Evolutionary conservation across 2,329 filamentous ascomycete species (phyloP).

Genomic region (Hypoxylon sp.): DNA sequence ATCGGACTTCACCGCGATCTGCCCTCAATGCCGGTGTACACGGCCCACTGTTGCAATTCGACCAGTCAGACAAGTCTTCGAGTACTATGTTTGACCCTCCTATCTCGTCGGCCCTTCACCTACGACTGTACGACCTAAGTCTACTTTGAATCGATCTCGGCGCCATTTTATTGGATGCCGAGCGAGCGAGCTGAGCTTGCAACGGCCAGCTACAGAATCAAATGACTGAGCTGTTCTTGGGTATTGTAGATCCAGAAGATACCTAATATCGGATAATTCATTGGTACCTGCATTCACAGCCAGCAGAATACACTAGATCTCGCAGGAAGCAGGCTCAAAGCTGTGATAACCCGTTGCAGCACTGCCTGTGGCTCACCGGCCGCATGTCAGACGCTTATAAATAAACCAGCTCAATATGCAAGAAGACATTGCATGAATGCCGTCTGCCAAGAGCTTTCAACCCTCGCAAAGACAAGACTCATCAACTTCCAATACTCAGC

Average conservation of each 20-base stretch:
- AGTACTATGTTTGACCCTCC: conserved; percentile 24
- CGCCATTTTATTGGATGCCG: conserved; percentile 40
- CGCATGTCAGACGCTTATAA: conserved; percentile 23
- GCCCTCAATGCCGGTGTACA: conserved; percentile 27
- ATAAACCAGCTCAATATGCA: conserved; percentile 7
- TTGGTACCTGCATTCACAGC: conserved; percentile 45
- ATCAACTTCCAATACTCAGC: conserved; percentile 6
- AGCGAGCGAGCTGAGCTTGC: conserved; percentile 30
- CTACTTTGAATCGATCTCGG: conserved; percentile 21
- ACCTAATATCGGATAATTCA: conserved; percentile 12
- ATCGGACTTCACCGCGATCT: conserved; percentile 22
- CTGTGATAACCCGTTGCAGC: conserved; percentile 41
- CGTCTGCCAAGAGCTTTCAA: not conserved
- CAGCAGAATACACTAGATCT: conserved; percentile 37
- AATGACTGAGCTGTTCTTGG: conserved; percentile 28
- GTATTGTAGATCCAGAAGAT: conserved; percentile 22
- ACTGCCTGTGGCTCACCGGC: conserved; percentile 16
- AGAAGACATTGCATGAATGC: not conserved
- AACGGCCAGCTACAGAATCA: conserved; percentile 43
- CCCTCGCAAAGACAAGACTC: conserved; percentile 4
- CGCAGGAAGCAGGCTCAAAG: conserved; percentile 35
- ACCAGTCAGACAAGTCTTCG: conserved; percentile 19
- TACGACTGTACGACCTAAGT: conserved; percentile 29
- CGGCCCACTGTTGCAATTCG: conserved; percentile 25
- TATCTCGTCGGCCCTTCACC: conserved; percentile 34